A percentile compares a stretch with the other conserved stretches of the same genome.
These are phyloP conservation scores for Fagopyrum esculentum DNA, from an alignment of 148 eudicot genomes.

Conservation along the genomic window DNA sequence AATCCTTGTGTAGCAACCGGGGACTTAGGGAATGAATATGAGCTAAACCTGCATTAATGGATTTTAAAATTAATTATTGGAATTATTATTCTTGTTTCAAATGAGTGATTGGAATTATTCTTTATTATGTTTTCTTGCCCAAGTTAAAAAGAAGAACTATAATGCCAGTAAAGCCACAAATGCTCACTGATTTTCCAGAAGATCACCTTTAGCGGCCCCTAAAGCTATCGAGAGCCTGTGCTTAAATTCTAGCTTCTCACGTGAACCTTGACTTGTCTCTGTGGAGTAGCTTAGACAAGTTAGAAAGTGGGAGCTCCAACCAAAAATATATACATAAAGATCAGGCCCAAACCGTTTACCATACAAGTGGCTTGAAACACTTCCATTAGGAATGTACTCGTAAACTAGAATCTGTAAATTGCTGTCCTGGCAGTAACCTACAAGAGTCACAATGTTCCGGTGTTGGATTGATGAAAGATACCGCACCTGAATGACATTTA, in stretches of 20 bases:
- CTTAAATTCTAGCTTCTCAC: slow-evolving; percentile 95
- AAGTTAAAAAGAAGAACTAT: slow-evolving; percentile 53
- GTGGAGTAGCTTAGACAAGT: slow-evolving; percentile 20
- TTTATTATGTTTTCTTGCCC: slow-evolving; percentile 21
- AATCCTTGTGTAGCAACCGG: slow-evolving; percentile 85
- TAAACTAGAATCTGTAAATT: slow-evolving; percentile 84
- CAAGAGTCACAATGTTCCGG: slow-evolving; percentile 86
- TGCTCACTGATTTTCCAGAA: slow-evolving; percentile 99
- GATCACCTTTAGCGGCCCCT: slow-evolving; percentile 99
- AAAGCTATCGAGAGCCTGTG: slow-evolving; percentile 94
- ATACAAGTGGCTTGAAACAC: slow-evolving; percentile 88
- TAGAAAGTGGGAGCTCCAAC: slow-evolving; percentile 2
- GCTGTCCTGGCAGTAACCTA: slow-evolving; percentile 90
- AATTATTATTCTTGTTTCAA: slow-evolving; percentile 12
- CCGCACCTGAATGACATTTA: slow-evolving; percentile 43
- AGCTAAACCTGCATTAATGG: slow-evolving; percentile 60
- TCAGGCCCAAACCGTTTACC: slow-evolving; percentile 37
- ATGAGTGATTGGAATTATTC: slow-evolving; percentile 14
- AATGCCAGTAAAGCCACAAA: slow-evolving; percentile 88
- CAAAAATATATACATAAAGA: neutral
- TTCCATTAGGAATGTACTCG: slow-evolving; percentile 94
- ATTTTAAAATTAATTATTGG: slow-evolving; percentile 12
- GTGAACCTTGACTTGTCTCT: slow-evolving; percentile 68
- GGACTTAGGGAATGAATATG: slow-evolving; percentile 96
- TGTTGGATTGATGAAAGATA: slow-evolving; percentile 91